A percentile compares a stretch with the other conserved stretches of the same genome.
Evolutionary conservation across 331 rosid genomes (phyloP).

Genomic region (Pyracantha coccinea): DNA sequence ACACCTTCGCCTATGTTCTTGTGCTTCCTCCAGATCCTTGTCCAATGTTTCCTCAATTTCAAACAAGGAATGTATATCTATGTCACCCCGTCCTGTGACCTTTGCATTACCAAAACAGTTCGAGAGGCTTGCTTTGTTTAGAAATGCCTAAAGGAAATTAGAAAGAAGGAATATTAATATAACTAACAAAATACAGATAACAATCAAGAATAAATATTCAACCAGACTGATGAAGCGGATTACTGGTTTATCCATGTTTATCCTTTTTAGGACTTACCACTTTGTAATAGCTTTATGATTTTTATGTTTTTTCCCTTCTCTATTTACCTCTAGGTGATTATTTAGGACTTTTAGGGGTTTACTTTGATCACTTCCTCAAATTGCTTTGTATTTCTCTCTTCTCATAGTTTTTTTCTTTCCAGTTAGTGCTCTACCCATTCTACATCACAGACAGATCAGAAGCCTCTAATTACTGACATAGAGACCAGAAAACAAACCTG

Average conservation of each 20-base stretch:
- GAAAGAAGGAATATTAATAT: background rate
- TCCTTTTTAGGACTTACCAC: background rate
- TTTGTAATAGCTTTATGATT: background rate
- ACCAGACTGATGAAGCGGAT: background rate
- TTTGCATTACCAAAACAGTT: constrained; percentile 41
- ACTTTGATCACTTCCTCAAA: background rate
- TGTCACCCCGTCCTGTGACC: constrained; percentile 24
- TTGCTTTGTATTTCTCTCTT: background rate
- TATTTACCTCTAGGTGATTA: background rate
- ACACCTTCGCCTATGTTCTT: constrained; percentile 65
- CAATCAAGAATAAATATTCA: background rate
- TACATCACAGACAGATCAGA: background rate
- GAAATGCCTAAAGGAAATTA: constrained; percentile 36
- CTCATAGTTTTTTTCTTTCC: background rate
- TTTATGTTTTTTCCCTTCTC: background rate
- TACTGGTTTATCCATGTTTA: background rate
- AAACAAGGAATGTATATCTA: constrained; percentile 44
- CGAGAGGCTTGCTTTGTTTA: constrained; percentile 25
- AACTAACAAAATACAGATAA: background rate
- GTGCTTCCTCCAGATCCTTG: constrained; percentile 93
- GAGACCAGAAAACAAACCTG: constrained; percentile 31
- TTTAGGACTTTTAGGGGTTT: background rate
- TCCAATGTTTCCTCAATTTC: constrained; percentile 77
- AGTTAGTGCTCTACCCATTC: background rate
- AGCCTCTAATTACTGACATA: background rate